Conservation (phyloP, 495 filamentous ascomycete genomes). For the Penicillium waksmanii region DNA sequence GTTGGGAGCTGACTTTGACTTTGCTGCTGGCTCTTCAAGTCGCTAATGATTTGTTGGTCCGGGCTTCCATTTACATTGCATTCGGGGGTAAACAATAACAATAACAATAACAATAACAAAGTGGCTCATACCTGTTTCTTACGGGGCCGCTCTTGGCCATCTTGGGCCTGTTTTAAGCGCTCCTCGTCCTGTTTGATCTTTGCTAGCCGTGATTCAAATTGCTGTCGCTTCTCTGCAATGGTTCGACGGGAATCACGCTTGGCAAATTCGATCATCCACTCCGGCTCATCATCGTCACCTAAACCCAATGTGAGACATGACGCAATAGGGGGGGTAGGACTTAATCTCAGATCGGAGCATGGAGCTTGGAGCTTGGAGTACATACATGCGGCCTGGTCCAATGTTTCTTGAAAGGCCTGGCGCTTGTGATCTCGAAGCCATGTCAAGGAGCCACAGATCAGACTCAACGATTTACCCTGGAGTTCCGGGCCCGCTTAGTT, state of each 20-base stretch:
- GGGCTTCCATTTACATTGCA: not conserved
- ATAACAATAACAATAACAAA: not conserved
- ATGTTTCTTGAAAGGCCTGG: constrained; percentile 59
- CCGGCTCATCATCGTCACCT: constrained; percentile 74
- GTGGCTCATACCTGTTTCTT: constrained; percentile 52
- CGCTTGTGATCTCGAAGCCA: constrained; percentile 90
- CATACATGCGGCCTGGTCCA: constrained; percentile 41
- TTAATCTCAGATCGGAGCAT: not conserved
- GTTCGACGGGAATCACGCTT: constrained; percentile 67
- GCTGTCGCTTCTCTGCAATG: constrained; percentile 64
- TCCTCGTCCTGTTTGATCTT: constrained; percentile 72
- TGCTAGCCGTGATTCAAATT: constrained; percentile 71
- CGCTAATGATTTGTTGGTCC: constrained; percentile 32
- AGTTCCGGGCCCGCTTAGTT: not conserved
- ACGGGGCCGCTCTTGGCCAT: constrained; percentile 48
- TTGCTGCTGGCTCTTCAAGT: constrained; percentile 23
- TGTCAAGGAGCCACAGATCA: constrained; percentile 90
- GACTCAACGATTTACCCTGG: constrained; percentile 93
- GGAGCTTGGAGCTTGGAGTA: not conserved
- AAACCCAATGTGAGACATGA: not conserved
- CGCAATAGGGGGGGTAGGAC: not conserved
- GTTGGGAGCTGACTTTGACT: constrained; percentile 38
- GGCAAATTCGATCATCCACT: constrained; percentile 84
- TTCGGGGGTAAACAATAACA: not conserved
- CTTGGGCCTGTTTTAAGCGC: constrained; percentile 52